Evolutionary conservation across 768 basidiomycete genomes (phyloP), one percentile per base, ranked within the genome.

Genomic region (Lactarius sp.): DNA sequence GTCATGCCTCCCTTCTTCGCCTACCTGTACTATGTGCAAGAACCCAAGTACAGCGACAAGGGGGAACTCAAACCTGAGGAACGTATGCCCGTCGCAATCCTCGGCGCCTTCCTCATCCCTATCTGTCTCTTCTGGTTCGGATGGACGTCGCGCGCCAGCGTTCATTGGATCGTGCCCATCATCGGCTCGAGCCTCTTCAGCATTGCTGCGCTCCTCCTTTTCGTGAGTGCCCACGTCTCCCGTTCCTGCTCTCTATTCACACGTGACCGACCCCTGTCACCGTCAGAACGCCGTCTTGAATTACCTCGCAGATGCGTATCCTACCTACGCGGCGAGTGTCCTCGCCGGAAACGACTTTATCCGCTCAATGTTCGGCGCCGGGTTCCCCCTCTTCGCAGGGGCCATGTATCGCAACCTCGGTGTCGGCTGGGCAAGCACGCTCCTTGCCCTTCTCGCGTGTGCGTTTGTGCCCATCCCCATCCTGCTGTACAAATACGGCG

Each of bases 151-250:
- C 69, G 66, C 7, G 49, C 68, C 22, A 66, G 61, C 59, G 61
- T 77, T 0, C 74, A 73, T 54, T 76, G 76, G 76, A 77, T 77
- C 44, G 72, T 71, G 1, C 74, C 75, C 34, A 65, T 74, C 59
- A 70, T 76, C 58, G 75, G 73, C 14, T 72, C 74, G 6, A 66
- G 71, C 18, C 65, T 76, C n/a, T 76, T 74, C 65, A 64, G 71
- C 44, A 66, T 72, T 4, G 73, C 74, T 18, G 69, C 74, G 20
- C 73, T 73, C 62, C 70, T 75, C 51, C 70, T 70, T 55, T 76
- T 77, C 36, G 66, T 67, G 41, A 47, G 66, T 60, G 0, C 0
- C 0, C 69, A 68, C 71, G 5, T 56, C 69, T 68, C 13, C 61
- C 68, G 1, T 64, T 72, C 14, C 70, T 66, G 63, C 72, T 70